Base-by-base conservation (phyloP, 2,329 filamentous ascomycete genomes). In the Talaromyces sp. region DNA sequence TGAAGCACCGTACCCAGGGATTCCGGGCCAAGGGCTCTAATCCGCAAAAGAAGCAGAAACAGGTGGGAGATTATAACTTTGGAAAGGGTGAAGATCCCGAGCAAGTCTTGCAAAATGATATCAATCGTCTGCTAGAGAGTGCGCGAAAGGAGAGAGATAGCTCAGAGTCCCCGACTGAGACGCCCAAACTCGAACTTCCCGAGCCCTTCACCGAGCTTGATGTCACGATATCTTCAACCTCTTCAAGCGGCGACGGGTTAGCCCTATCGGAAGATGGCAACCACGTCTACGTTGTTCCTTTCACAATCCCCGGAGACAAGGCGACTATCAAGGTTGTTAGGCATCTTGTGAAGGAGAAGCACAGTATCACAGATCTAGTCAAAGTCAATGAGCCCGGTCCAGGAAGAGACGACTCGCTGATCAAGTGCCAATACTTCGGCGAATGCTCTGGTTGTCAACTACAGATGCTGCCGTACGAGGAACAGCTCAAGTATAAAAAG, bases 361-460 rank as follows among this genome's bases (percentile, higher is more conserved):
- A 96, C 75, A 88, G 88, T 24, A 79, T 89, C 56, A 88, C 91
- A 66, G 93, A 98, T 77, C 91, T 96, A 69, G 70, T 98, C 70
- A 88, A 88, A 62, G 84, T 98, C 49, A 78, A 87, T 38, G 85
- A 84, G 60, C 87, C 93, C 0, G 92, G 90, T 0, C 82, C 86
- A 1, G 80, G 88, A 58, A 88, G 95, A 68, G 88, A 96, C 68
- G 89, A 95, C 69, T 81, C 82, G 41, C 85, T 90, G 24, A 83
- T 96, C 67, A 82, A 82, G 60, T 99, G 95, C 79, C 83, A 85
- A 68, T 98, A 99, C 80, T 99, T 99, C 71, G 80, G 86, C 46
- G 84, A 82, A 58, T 99, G 95, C 76, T 90, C 89, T 10, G 95
- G 95, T 32, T 99, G 95, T 73, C 95, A 99, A 77, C 93, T 98